Evolutionary conservation across 169 alveolate species (phyloP), one percentile per base, ranked within the genome.

Genomic region (Plasmodium relictum): DNA sequence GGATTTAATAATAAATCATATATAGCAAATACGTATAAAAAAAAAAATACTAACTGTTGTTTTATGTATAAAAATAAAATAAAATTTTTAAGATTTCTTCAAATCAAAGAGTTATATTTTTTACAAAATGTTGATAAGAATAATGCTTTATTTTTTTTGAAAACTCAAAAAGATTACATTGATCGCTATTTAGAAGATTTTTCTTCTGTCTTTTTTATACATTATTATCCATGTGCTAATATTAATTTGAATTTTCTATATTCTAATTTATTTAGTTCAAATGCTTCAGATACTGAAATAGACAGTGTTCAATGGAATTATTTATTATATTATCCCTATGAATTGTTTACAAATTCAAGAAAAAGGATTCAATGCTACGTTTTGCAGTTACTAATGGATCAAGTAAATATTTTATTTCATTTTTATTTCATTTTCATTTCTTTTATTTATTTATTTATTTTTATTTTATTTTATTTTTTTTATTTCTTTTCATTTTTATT

Each of bases 141-240:
- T 52, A 62, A 78, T 65, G 42, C 6, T 8, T 59, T 78, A 9
- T 78, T 4, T 58, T 78, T 24, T 63, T 66, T 78, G 39, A 78
- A 78, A 50, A 66, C 26, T 6, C n/a, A 45, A 1, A 78, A 50
- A 63, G 76, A 78, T 78, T 78, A 78, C 14, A 78, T 78, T 16
- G 89, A 78, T 78, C 41, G 76, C 24, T 78, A 78, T 58, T 20
- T 70, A 5, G 78, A 78, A 58, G 76, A 78, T 41, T 78, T 78
- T 20, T 78, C 89, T 26, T 78, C 62, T 42, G 59, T 78, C 22
- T 78, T 63, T 24, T 65, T 62, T 58, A 16, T 58, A 0, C 89
- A 78, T 42, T 78, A 78, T 44, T 63, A 78, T 56, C 70, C 78
- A n/a, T 78, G 42, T 16, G 48, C 74, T 44, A 63, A 78, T 58